Base-by-base conservation (phyloP, 805 yeast species). In the Cyberlindnera misumaiensis region DNA sequence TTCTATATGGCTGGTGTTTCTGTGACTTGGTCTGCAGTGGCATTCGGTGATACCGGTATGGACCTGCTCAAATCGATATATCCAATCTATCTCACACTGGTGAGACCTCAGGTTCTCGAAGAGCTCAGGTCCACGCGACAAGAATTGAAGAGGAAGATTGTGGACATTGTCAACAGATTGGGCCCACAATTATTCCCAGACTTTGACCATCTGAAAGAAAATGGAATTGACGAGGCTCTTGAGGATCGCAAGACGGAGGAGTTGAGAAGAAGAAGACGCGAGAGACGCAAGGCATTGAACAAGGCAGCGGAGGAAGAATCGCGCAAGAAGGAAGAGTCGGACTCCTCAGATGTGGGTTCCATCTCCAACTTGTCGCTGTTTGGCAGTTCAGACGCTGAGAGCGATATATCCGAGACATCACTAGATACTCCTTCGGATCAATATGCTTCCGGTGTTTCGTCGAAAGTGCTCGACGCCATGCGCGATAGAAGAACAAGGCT, bases 1-100 rank as follows among this genome's bases (percentile, higher is more conserved):
- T 60, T 80, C 17, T 84, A 85, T 59, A 49, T 78, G n/a, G 60
- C 77, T 16, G 80, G 93, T 38, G 86, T 74, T 1, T 56, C 72
- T 22, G 77, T 90, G 12, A 85, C 97, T 0, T 90, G 85, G 53
- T 79, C 95, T n/a, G 96, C 98, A 0, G 70, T 93, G 48, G 70
- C 86, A 20, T 77, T 87, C 41, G 97, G 98, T 38, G 98, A 93
- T 55, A 83, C 80, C 43, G 98, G 98, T 27, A 72, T 86, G 78
- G 97, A 90, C 56, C 70, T 84, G 34, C 73, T 83, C 58, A 87
- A 87, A 56, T 80, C 94, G 3, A 64, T 90, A 40, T 73, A 88
- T 47, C 96, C 97, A 1, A 63, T 90, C 31, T 83, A 82, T 61
- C 58, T 82, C 20, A 75, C 84, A 3, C 58, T 83, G 14, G 73